A percentile compares a stretch with the other conserved stretches of the same genome.
Evolutionary conservation across 306 rosid genomes (phyloP).

Genomic region (Notholithocarpus densiflorus): DNA sequence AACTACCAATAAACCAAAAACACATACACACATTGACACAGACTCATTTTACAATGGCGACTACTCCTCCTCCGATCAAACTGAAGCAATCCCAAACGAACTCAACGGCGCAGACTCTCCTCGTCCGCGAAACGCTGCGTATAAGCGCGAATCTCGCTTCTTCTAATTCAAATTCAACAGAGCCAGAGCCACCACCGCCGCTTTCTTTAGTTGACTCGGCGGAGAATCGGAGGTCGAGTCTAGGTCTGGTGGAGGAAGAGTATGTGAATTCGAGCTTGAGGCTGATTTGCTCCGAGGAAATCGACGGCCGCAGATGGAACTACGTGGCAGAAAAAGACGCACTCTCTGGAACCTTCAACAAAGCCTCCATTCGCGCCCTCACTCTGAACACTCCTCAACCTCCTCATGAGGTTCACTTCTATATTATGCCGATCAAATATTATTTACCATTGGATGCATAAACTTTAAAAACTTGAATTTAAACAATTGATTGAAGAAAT

Average conservation of each 20-base stretch:
- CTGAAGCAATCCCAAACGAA: constrained; percentile 43
- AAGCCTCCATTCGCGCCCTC: constrained; percentile 64
- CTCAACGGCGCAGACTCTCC: constrained; percentile 36
- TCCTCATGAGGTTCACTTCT: constrained; percentile 53
- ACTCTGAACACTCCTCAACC: constrained; percentile 56
- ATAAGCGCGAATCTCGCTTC: constrained; percentile 73
- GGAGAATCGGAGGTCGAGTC: constrained; percentile 20
- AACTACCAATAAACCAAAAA: no score
- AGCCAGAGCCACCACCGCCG: background rate
- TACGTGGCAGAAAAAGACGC: constrained; percentile 68
- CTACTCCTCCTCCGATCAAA: constrained; percentile 33
- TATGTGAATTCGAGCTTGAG: constrained; percentile 43
- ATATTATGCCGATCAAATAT: no score
- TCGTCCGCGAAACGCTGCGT: constrained; percentile 84
- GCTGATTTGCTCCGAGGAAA: constrained; percentile 80
- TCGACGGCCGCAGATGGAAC: constrained; percentile 85
- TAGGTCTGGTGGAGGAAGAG: constrained; percentile 24
- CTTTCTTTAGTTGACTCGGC: constrained; percentile 8
- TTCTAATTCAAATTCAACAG: constrained; percentile 28
- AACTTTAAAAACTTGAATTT: no score
- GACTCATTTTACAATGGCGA: background rate
- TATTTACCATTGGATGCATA: no score
- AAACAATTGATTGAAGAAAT: no score
- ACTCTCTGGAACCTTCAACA: constrained; percentile 39
- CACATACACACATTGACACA: no score